Conservation (phyloP, 2,329 filamentous ascomycete genomes). For the Hawksworthiomyces lignivorus region DNA sequence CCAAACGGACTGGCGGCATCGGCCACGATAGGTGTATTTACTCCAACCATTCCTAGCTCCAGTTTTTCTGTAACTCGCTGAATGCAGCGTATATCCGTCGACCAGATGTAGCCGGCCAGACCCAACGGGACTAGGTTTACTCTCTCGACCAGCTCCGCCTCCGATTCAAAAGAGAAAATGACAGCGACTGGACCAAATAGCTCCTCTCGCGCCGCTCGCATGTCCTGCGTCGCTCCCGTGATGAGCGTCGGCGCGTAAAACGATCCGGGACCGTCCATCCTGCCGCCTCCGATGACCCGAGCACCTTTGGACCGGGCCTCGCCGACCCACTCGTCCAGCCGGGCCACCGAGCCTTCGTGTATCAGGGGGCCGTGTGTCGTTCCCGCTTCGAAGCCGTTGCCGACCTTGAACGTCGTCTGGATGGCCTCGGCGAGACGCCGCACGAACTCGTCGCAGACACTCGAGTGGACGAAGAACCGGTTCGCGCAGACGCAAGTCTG, state of each 20-base stretch:
- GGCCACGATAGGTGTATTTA: too few relatives aligned
- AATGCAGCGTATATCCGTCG: conserved; percentile 49
- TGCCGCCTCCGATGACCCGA: conserved; percentile 68
- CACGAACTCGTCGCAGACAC: conserved; percentile 69
- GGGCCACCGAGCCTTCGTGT: conserved; percentile 70
- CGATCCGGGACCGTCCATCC: too few relatives aligned
- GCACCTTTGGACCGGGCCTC: conserved; percentile 74
- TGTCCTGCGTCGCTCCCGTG: conserved; percentile 53
- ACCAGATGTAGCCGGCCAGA: conserved; percentile 72
- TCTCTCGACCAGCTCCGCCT: conserved; percentile 60
- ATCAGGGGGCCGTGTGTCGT: conserved; percentile 82
- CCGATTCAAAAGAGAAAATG: conserved; percentile 67
- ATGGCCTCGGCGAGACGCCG: too few relatives aligned
- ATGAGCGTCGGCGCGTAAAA: conserved; percentile 89
- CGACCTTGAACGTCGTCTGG: conserved; percentile 65
- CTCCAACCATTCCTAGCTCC: conserved; percentile 1
- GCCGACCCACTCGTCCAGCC: conserved; percentile 70
- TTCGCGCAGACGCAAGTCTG: conserved; percentile 94
- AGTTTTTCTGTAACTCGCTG: conserved; percentile 50
- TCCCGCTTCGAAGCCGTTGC: conserved; percentile 60
- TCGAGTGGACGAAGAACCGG: conserved; percentile 69
- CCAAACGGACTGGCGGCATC: too few relatives aligned
- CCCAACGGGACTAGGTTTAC: conserved; percentile 70
- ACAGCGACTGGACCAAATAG: conserved; percentile 75
- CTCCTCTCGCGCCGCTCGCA: conserved; percentile 62